A percentile compares a stretch with the other conserved stretches of the same genome.
Evolutionary conservation across 2,329 filamentous ascomycete genomes (phyloP).

Genomic region (Sarocladium strictum): DNA sequence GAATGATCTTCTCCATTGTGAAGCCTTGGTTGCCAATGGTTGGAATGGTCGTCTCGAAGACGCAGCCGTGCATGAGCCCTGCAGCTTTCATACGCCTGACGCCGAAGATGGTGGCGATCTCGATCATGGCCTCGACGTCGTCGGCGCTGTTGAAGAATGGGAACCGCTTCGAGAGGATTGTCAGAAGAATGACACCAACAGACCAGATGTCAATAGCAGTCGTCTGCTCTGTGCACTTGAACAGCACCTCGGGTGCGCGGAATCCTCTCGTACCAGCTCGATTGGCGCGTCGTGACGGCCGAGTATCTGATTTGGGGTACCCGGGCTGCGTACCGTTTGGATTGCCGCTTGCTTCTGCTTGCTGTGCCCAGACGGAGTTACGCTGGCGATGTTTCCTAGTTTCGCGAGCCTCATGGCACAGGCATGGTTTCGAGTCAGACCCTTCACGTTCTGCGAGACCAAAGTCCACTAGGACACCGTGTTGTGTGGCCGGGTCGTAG

Average conservation of each 20-base stretch:
- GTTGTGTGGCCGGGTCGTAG: conserved; percentile 73
- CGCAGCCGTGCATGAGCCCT: conserved; percentile 78
- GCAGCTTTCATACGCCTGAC: conserved; percentile 75
- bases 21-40: conserved; percentile 84
- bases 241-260: conserved; percentile 89
- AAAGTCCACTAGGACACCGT: conserved; percentile 96
- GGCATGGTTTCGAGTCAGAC: conserved; percentile 70
- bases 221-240: conserved; percentile 94
- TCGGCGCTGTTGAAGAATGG: conserved; percentile 99
- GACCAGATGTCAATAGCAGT: conserved; percentile 97
- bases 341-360: conserved; percentile 22
- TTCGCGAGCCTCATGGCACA: conserved; percentile 64
- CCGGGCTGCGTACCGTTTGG: conserved; percentile 44
- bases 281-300: conserved; percentile 85
- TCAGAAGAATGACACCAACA: conserved; percentile 93
- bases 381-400: conserved; percentile 57
- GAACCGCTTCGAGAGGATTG: conserved; percentile 84
- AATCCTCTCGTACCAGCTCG: conserved; percentile 93
- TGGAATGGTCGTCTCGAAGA: conserved; percentile 89
- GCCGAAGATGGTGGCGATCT: conserved; percentile 94
- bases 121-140: conserved; percentile 94
- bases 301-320: conserved; percentile 85
- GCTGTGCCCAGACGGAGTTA: conserved; percentile 50
- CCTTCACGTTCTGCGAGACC: conserved; percentile 86
- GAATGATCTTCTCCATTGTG: conserved; percentile 83